phyloP scores from a whole-genome alignment of 257 asterid species.

The Penstemon barbatus region DNA sequence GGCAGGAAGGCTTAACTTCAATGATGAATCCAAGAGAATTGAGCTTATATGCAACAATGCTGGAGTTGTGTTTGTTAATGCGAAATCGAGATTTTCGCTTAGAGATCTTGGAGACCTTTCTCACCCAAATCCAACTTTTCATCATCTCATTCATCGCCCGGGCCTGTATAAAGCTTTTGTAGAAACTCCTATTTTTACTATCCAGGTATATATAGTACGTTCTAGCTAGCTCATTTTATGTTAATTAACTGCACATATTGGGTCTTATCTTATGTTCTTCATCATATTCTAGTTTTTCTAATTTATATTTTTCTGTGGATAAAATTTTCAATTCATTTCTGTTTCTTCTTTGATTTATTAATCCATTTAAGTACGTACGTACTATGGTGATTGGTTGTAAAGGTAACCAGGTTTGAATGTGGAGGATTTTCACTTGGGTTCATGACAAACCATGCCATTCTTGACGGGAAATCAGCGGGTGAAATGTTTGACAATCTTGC shows the following conservation, averaged over 20 bases:
- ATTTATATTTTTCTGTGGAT: too few species aligned
- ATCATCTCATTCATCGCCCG: constrained; percentile 37
- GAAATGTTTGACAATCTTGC: constrained; percentile 48
- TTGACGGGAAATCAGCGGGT: constrained; percentile 50
- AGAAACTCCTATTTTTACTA: constrained; percentile 42
- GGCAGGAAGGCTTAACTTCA: constrained; percentile 50
- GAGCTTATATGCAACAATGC: constrained; percentile 51
- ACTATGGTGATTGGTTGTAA: constrained; percentile 1
- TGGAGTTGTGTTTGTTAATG: constrained; percentile 45
- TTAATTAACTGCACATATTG: background rate
- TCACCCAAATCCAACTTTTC: constrained; percentile 39
- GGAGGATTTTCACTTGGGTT: constrained; percentile 51
- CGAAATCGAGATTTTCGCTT: constrained; percentile 29
- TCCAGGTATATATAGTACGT: constrained; percentile 33
- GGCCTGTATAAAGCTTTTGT: constrained; percentile 35
- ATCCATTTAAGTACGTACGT: background rate
- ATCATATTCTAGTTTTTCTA: too few species aligned
- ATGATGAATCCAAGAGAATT: constrained; percentile 32
- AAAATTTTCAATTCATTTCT: too few species aligned
- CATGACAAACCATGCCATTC: constrained; percentile 44
- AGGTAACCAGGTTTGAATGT: constrained; percentile 48
- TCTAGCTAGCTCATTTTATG: background rate
- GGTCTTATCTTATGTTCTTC: too few species aligned
- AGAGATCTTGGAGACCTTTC: constrained; percentile 44
- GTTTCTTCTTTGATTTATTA: too few species aligned